Percentiles rank a stretch among this genome's conserved stretches.
Conservation (phyloP, 441 rosid genomes). For the Populus hybrid region DNA sequence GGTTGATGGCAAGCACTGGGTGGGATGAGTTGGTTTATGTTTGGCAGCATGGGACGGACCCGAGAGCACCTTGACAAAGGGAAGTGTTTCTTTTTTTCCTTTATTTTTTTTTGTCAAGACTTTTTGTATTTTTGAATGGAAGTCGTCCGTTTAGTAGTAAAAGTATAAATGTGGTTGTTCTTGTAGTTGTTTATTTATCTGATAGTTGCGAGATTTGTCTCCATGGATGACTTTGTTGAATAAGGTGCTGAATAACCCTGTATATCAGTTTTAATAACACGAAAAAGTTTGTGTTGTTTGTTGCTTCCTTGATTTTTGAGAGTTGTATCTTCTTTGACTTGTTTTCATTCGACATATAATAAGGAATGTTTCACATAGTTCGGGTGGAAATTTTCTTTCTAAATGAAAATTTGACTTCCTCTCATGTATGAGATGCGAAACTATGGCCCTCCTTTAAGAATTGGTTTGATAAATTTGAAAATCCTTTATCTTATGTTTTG, state of each 20-base stretch:
- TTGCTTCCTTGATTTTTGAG: background rate
- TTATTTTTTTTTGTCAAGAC: background rate
- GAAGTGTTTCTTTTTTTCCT: slow-evolving; percentile 8
- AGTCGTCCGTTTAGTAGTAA: background rate
- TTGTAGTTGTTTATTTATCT: background rate
- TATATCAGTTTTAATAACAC: background rate
- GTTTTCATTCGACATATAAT: no score
- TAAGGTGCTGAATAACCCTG: background rate
- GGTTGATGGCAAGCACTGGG: slow-evolving; percentile 78
- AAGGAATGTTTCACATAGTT: background rate
- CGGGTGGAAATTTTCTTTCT: background rate
- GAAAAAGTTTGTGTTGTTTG: background rate
- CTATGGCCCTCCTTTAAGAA: background rate
- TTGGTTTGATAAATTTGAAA: background rate
- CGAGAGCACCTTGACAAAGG: slow-evolving; percentile 54
- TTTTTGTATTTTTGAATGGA: background rate
- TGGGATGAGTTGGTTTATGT: slow-evolving; percentile 94
- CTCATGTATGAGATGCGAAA: background rate
- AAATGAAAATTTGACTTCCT: background rate
- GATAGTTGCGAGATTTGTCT: background rate
- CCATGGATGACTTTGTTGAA: background rate
- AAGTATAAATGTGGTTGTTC: slow-evolving; percentile 21
- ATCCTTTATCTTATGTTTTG: background rate
- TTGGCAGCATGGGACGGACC: slow-evolving; percentile 94
- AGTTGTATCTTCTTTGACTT: background rate